Conservation (phyloP, 805 yeast genomes). For the Ogataea parapolymorpha region DNA sequence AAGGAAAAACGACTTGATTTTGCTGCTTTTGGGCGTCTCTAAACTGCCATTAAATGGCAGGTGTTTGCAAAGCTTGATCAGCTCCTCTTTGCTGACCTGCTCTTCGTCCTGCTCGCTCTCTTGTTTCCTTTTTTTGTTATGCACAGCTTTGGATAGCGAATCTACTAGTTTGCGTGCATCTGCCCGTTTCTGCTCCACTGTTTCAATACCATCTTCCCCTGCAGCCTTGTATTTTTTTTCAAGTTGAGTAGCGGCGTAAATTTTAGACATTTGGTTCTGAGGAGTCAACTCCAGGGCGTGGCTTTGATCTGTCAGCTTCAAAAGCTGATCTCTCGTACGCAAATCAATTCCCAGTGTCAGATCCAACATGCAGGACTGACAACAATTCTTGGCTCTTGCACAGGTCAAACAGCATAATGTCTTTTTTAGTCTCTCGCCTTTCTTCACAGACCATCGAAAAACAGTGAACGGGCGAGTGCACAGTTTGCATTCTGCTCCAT, state of each 20-base stretch:
- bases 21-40: slow-evolving; percentile 37
- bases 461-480: slow-evolving; percentile 85
- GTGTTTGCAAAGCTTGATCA: slow-evolving; percentile 49
- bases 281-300: slow-evolving; percentile 33
- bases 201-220: slow-evolving; percentile 25
- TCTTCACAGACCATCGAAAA: slow-evolving; percentile 65
- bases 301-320: slow-evolving; percentile 52
- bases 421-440: slow-evolving; percentile 44
- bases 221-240: slow-evolving; percentile 32
- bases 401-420: slow-evolving; percentile 80
- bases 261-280: slow-evolving; percentile 41
- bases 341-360: slow-evolving; percentile 77
- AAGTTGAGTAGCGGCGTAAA: slow-evolving; percentile 51
- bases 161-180: slow-evolving; percentile 49
- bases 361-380: slow-evolving; percentile 87
- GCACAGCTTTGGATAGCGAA: slow-evolving; percentile 8
- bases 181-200: slow-evolving; percentile 20
- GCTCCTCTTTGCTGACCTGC: slow-evolving; percentile 37
- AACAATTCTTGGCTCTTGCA: slow-evolving; percentile 73
- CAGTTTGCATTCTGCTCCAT: slow-evolving; percentile 79
- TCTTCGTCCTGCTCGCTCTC: slow-evolving; percentile 15
- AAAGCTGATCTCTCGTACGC: slow-evolving; percentile 72
- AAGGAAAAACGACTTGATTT: slow-evolving; percentile 60
- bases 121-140: slow-evolving; percentile 8
- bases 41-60: slow-evolving; percentile 71